Conservation (phyloP, 805 yeast genomes). For the Grigorovia transvaalensis region DNA sequence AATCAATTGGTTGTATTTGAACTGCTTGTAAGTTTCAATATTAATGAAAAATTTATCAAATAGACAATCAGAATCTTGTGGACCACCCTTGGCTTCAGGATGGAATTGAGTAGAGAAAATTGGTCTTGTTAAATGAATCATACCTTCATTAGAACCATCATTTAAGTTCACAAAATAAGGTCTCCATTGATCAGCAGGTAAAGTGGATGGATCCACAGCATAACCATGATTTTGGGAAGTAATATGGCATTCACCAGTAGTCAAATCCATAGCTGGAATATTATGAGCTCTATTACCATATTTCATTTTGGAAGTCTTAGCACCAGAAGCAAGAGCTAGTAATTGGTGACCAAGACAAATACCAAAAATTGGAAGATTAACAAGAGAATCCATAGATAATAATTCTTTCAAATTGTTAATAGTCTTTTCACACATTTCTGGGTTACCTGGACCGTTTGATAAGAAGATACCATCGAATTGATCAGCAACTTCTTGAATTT, state of each 20-base stretch:
- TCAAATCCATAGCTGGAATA: slow-evolving; percentile 86
- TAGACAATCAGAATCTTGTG: slow-evolving; percentile 81
- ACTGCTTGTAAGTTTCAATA: slow-evolving; percentile 44
- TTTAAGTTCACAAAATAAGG: slow-evolving; percentile 88
- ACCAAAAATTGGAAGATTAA: slow-evolving; percentile 84
- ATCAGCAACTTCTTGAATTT: slow-evolving; percentile 80
- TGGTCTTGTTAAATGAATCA: slow-evolving; percentile 80
- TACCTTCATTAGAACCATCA: slow-evolving; percentile 95
- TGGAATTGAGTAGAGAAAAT: slow-evolving; percentile 96
- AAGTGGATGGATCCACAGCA: slow-evolving; percentile 79
- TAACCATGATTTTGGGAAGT: slow-evolving; percentile 99
- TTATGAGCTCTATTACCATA: slow-evolving; percentile 99
- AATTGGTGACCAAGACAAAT: slow-evolving; percentile 97
- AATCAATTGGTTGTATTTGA: slow-evolving; percentile 31
- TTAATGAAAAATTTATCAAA: slow-evolving; percentile 81
- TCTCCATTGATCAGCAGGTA: slow-evolving; percentile 59
- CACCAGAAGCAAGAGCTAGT: slow-evolving; percentile 90
- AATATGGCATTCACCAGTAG: slow-evolving; percentile 90
- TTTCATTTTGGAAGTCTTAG: slow-evolving; percentile 81
- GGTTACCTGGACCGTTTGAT: slow-evolving; percentile 97
- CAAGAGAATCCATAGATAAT: slow-evolving; percentile 43
- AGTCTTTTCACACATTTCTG: slow-evolving; percentile 78
- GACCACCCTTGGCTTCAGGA: slow-evolving; percentile 99
- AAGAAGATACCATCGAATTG: slow-evolving; percentile 92
- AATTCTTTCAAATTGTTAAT: slow-evolving; percentile 63